Percentiles rank a stretch among this genome's conserved stretches.
Conservation (phyloP, 2,329 filamentous ascomycete species). For the Xylariaceae sp. region DNA sequence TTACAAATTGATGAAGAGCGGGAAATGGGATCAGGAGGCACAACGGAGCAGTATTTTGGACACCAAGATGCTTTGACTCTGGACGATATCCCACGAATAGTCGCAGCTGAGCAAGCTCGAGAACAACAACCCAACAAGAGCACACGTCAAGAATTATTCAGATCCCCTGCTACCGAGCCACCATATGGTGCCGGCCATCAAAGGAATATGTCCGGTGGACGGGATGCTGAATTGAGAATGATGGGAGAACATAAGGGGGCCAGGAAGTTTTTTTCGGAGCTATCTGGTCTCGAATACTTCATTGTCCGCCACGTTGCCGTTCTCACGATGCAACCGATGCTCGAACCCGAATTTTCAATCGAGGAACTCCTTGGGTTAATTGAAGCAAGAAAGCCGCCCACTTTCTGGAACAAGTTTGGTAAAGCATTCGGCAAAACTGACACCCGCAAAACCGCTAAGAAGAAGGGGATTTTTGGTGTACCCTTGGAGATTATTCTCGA, state of each 20-base stretch:
- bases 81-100: conserved; percentile 95
- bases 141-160: conserved; percentile 71
- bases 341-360: conserved; percentile 89
- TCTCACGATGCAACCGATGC: conserved; percentile 88
- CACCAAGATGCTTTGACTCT: conserved; percentile 90
- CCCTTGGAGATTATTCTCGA: conserved; percentile 88
- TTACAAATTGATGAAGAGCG: conserved; percentile 84
- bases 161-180: conserved; percentile 62
- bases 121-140: conserved; percentile 84
- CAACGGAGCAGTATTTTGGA: conserved; percentile 83
- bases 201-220: conserved; percentile 63
- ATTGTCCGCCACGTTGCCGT: conserved; percentile 96
- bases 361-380: conserved; percentile 93
- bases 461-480: conserved; percentile 93
- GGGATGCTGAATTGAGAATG: conserved; percentile 57
- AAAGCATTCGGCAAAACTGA: conserved; percentile 90
- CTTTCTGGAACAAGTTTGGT: conserved; percentile 97
- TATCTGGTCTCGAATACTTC: conserved; percentile 95
- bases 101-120: conserved; percentile 91
- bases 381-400: conserved; percentile 85
- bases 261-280: conserved; percentile 93
- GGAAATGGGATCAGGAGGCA: conserved; percentile 69
- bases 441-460: conserved; percentile 77
- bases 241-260: conserved; percentile 57
- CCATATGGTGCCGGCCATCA: conserved; percentile 70